Percentiles rank a stretch among this genome's conserved stretches.
These are phyloP conservation scores for Hymenochaete sp. DNA, from an alignment of 1,284 basidiomycete genomes.

Conservation along the genomic window DNA sequence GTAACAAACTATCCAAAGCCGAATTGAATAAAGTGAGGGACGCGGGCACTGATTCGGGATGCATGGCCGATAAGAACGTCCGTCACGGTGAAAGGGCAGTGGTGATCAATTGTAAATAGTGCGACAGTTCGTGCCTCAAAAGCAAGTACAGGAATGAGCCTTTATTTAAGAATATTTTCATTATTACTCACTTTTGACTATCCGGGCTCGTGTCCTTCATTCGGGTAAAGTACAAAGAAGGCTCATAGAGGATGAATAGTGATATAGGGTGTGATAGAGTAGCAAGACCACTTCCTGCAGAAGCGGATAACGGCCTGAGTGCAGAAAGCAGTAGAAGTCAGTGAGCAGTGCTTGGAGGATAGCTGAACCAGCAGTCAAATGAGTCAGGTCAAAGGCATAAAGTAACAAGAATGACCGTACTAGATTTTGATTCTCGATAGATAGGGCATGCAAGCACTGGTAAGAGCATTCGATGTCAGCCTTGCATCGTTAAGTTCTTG, in stretches of 20 bases:
- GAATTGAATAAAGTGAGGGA: slow-evolving; percentile 54
- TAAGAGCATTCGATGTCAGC: slow-evolving; percentile 38
- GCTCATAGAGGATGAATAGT: slow-evolving; percentile 55
- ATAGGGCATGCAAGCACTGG: slow-evolving; percentile 33
- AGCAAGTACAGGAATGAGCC: no score
- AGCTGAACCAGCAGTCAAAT: slow-evolving; percentile 36
- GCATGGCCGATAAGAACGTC: slow-evolving; percentile 28
- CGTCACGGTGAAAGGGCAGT: slow-evolving; percentile 34
- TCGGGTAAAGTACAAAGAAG: slow-evolving; percentile 49
- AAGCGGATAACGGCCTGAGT: slow-evolving; percentile 26
- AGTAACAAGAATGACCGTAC: slow-evolving; percentile 33
- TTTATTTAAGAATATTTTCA: no score
- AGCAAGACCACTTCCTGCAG: slow-evolving; percentile 25
- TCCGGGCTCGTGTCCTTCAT: no score
- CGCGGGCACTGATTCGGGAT: slow-evolving; percentile 21
- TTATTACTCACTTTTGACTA: no score
- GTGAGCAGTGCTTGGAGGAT: slow-evolving; percentile 54
- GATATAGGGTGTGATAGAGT: slow-evolving; percentile 39
- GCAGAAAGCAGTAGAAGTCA: slow-evolving; percentile 47
- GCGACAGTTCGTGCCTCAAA: no score
- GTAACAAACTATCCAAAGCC: slow-evolving; percentile 40
- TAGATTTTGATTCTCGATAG: slow-evolving; percentile 44
- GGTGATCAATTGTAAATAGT: slow-evolving; percentile 40
- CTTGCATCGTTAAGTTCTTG: slow-evolving; percentile 46
- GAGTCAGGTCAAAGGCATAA: slow-evolving; percentile 13